A percentile compares a stretch with the other conserved stretches of the same genome.
Conservation (phyloP, 2,329 filamentous ascomycete genomes). For the Catunica adiposa region DNA sequence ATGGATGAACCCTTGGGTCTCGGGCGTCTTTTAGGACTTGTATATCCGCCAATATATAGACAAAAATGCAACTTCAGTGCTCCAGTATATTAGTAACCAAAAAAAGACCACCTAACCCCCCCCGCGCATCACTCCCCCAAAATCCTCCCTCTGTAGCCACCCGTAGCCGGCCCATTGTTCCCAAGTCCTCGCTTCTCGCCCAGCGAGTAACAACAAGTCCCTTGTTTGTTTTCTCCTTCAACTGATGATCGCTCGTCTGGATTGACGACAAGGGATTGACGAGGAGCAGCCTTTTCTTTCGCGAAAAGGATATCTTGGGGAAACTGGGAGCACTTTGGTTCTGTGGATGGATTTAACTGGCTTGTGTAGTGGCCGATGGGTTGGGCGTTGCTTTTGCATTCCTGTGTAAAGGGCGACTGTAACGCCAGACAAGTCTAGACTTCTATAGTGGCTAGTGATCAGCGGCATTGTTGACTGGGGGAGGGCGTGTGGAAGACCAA, state of each 20-base stretch:
- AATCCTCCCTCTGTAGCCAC: neutral
- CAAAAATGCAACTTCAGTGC: too few relatives aligned
- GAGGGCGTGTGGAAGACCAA: neutral
- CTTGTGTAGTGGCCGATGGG: too few relatives aligned
- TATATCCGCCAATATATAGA: too few relatives aligned
- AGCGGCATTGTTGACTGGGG: neutral
- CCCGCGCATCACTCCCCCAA: neutral
- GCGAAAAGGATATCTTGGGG: neutral
- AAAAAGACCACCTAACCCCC: too few relatives aligned
- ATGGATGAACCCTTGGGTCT: too few relatives aligned
- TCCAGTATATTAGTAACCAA: too few relatives aligned
- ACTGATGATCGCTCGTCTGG: neutral
- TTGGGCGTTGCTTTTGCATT: neutral
- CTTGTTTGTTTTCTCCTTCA: neutral
- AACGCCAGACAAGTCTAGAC: constrained; percentile 1
- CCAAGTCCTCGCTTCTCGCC: neutral
- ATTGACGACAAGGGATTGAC: neutral
- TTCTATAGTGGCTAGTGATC: neutral
- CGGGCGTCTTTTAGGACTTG: too few relatives aligned
- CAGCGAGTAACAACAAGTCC: neutral
- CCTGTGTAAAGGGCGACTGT: neutral
- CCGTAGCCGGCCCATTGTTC: neutral
- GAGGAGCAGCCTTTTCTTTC: neutral
- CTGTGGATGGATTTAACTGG: too few relatives aligned
- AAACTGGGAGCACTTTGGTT: neutral